Percentiles rank a stretch among this genome's conserved stretches.
These are phyloP conservation scores for Medakamo hakoo DNA, from an alignment of 139 green algal species.

Conservation along the genomic window DNA sequence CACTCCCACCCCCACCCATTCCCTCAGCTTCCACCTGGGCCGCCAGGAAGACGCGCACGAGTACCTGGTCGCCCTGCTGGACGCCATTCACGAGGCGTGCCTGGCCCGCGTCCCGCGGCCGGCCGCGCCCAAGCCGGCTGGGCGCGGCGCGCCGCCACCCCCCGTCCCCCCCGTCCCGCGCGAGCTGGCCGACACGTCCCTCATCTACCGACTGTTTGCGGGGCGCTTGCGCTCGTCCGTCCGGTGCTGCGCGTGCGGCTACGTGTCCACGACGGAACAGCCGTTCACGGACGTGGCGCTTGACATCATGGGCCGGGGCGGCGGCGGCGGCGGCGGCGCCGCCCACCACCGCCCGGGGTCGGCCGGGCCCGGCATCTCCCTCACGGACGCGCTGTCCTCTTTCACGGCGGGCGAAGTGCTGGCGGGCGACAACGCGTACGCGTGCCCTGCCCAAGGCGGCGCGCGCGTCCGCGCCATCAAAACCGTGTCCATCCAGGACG, in stretches of 20 bases:
- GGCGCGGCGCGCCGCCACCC: too few species aligned
- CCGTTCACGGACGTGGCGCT: neutral
- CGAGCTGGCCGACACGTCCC: conserved; percentile 45
- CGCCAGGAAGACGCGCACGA: conserved; percentile 83
- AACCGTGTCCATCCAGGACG: conserved; percentile 55
- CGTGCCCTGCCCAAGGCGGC: conserved; percentile 51
- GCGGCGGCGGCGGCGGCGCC: too few species aligned
- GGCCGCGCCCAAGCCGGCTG: conserved; percentile 35
- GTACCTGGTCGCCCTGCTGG: conserved; percentile 73
- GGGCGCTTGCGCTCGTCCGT: conserved; percentile 71
- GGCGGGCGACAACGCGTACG: conserved; percentile 79
- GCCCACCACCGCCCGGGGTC: too few species aligned
- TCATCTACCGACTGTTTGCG: conserved; percentile 83
- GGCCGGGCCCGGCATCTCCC: too few species aligned
- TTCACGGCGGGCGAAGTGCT: conserved; percentile 64
- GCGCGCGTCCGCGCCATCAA: conserved; percentile 61
- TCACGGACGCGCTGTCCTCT: conserved; percentile 40
- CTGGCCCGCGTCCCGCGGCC: conserved; percentile 12
- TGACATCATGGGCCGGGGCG: conserved; percentile 1
- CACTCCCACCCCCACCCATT: neutral
- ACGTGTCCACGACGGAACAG: neutral
- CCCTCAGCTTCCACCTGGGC: conserved; percentile 57
- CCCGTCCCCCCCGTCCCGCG: conserved; percentile 15
- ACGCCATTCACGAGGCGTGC: conserved; percentile 68
- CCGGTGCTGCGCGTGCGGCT: conserved; percentile 11